Conservation (phyloP, 2,329 filamentous ascomycete genomes). For the Ascochyta clinopodiicola region DNA sequence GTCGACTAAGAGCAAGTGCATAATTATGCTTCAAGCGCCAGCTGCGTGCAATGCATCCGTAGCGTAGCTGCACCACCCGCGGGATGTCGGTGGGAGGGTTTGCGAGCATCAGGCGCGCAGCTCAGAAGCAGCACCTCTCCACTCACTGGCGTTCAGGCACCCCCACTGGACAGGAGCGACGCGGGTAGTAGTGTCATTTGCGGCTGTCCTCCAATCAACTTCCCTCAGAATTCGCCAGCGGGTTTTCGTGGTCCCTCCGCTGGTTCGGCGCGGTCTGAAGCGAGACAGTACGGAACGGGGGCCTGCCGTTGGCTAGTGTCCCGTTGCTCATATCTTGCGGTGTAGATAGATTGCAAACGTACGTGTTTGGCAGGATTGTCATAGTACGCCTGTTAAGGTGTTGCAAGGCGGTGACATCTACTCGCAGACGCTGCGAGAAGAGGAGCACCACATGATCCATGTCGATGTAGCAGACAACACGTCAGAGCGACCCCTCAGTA, state of each 20-base stretch:
- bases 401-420: constrained; percentile 5
- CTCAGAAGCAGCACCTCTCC: background rate
- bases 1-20: constrained; percentile 6
- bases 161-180: constrained; percentile 11
- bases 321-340: constrained; percentile 15
- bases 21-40: constrained; percentile 4
- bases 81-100: background rate
- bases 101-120: background rate
- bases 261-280: constrained; percentile 17
- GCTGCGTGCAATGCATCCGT: background rate
- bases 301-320: constrained; percentile 15
- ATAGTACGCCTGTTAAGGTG: constrained; percentile 8
- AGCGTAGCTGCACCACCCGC: constrained; percentile 8
- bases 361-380: constrained; percentile 6
- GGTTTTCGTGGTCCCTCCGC: constrained; percentile 6
- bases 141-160: background rate
- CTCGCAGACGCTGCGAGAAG: constrained; percentile 11
- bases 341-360: constrained; percentile 18
- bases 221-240: constrained; percentile 7
- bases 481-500: constrained; percentile 1
- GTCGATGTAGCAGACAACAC: constrained; percentile 4
- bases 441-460: constrained; percentile 9
- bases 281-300: constrained; percentile 17
- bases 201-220: constrained; percentile 28
- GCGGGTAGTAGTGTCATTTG: constrained; percentile 17